A percentile compares a stretch with the other conserved stretches of the same genome.
These are phyloP conservation scores for Bacidia rubella DNA, from an alignment of 495 filamentous ascomycete species.

Conservation along the genomic window DNA sequence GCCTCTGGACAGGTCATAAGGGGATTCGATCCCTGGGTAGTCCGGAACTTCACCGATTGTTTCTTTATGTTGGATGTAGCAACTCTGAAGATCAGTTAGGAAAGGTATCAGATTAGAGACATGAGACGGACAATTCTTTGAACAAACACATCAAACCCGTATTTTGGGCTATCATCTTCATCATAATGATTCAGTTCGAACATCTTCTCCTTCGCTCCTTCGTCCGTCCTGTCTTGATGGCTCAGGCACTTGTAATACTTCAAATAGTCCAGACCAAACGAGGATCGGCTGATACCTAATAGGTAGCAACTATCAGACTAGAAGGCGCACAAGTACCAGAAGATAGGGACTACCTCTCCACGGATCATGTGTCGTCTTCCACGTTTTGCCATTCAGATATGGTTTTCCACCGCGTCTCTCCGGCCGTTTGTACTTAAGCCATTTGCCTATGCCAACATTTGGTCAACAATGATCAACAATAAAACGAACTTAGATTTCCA, in stretches of 20 bases:
- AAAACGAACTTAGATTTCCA: too few species aligned
- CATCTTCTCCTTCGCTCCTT: conserved; percentile 23
- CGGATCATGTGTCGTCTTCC: conserved; percentile 35
- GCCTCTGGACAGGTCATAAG: conserved; percentile 15
- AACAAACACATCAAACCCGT: conserved; percentile 31
- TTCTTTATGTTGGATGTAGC: conserved; percentile 29
- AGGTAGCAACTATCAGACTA: not conserved
- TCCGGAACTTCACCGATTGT: conserved; percentile 20
- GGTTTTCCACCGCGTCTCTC: conserved; percentile 35
- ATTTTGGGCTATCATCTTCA: conserved; percentile 26
- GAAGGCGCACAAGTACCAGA: too few species aligned
- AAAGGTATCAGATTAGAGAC: not conserved
- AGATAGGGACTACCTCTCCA: conserved; percentile 28
- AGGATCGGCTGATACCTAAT: conserved; percentile 25
- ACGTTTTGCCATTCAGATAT: conserved; percentile 34
- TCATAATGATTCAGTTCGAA: conserved; percentile 38
- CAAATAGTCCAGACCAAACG: conserved; percentile 42
- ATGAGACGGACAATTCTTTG: conserved; percentile 23
- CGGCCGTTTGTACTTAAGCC: conserved; percentile 33
- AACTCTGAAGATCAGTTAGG: conserved; percentile 9
- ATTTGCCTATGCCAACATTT: conserved; percentile 15
- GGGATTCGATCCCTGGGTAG: conserved; percentile 18
- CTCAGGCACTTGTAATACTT: conserved; percentile 23
- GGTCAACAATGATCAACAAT: too few species aligned
- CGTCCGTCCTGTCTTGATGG: conserved; percentile 8